Conservation (phyloP, 306 rosid species). For the Lupinus albus region DNA sequence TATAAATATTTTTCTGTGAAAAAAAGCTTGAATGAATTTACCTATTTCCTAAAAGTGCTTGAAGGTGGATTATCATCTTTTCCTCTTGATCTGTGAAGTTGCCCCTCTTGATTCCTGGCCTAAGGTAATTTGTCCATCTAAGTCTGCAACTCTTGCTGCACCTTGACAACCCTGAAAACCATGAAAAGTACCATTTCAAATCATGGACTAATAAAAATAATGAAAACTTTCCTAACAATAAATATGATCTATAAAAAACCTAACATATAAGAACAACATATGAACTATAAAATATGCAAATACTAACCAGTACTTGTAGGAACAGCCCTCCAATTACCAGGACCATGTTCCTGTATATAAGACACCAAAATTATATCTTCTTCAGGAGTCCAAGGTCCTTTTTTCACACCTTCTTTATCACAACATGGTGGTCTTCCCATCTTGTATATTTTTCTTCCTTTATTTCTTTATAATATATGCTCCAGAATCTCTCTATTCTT, state of each 20-base stretch:
- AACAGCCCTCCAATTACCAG: constrained; percentile 94
- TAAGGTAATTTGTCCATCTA: constrained; percentile 91
- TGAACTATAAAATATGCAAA: not conserved
- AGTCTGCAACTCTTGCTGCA: constrained; percentile 96
- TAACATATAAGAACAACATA: not conserved
- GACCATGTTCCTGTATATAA: constrained; percentile 85
- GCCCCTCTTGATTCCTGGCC: constrained; percentile 93
- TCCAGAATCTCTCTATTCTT: not conserved
- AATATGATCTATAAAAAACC: not conserved
- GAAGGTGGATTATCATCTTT: constrained; percentile 95
- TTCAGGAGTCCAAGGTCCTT: constrained; percentile 99
- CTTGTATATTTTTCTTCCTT: constrained; percentile 7
- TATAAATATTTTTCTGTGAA: no score
- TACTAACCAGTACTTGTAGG: constrained; percentile 79
- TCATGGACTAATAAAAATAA: not conserved
- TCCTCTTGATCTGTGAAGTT: constrained; percentile 91
- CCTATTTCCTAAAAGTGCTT: constrained; percentile 97
- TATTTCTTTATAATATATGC: not conserved
- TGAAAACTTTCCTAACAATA: not conserved
- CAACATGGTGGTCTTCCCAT: constrained; percentile 99
- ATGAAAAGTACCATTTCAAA: not conserved
- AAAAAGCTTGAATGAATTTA: constrained; percentile 38
- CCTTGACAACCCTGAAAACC: constrained; percentile 68
- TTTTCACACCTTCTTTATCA: constrained; percentile 93
- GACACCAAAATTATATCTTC: constrained; percentile 88